These are phyloP conservation scores for Glaciozyma antarctica DNA, from an alignment of 768 basidiomycete species.

Conservation along the genomic window DNA sequence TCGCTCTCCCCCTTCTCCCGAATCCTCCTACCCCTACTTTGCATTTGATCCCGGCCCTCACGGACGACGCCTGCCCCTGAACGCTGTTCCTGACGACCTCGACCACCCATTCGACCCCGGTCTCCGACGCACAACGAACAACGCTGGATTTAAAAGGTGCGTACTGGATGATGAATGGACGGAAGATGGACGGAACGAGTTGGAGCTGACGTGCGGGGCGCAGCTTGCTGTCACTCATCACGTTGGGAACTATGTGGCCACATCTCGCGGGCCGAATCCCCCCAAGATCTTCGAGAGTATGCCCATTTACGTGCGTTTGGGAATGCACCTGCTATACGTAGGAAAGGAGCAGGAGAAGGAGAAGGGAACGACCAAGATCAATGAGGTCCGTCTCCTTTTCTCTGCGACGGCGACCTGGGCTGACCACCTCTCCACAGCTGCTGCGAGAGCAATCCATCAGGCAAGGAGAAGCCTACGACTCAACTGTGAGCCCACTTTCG, in stretches of 20 bases:
- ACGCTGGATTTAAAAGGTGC: too few species aligned
- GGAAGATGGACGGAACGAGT: too few species aligned
- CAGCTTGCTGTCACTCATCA: background rate
- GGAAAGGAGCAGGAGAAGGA: slow-evolving; percentile 11
- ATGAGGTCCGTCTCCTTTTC: background rate
- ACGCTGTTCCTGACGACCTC: too few species aligned
- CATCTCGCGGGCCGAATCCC: background rate
- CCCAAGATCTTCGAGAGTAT: slow-evolving; percentile 15
- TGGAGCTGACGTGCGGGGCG: too few species aligned
- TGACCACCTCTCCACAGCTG: slow-evolving; percentile 34
- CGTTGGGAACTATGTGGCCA: slow-evolving; percentile 8
- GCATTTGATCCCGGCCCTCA: too few species aligned
- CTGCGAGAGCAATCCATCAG: slow-evolving; percentile 37
- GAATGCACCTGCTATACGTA: slow-evolving; percentile 28
- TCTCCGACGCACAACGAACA: too few species aligned
- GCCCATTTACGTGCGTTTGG: slow-evolving; percentile 29
- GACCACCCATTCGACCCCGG: too few species aligned
- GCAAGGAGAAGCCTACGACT: slow-evolving; percentile 32
- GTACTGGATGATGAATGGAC: background rate
- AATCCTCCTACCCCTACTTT: too few species aligned
- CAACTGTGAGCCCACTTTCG: slow-evolving; percentile 9
- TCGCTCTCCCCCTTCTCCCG: too few species aligned
- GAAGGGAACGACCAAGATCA: background rate
- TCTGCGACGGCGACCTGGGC: background rate
- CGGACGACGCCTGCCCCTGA: too few species aligned